Evolutionary conservation across 495 filamentous ascomycete species (phyloP), one percentile per base, ranked within the genome.

Genomic region (Aspergillus nanangensis): DNA sequence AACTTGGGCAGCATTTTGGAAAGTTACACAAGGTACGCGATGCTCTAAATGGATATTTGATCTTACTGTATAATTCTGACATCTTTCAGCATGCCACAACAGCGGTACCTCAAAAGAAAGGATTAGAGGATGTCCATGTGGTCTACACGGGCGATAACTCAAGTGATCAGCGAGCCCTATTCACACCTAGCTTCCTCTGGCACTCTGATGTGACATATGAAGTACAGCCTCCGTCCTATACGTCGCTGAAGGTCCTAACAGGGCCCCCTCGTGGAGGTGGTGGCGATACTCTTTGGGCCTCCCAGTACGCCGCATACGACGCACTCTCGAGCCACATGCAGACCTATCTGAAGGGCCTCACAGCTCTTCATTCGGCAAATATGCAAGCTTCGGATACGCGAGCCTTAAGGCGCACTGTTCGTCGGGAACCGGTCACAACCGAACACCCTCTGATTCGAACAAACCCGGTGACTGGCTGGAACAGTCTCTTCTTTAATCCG

Each of bases 181-280:
- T 73, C 55, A 51, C 75, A 41, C 66, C 71, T 27, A 58, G 73
- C 59, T 70, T 85, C 63, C 44, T 82, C 8, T 84, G 80, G 79
- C 81, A 84, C 50, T 76, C 80, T 24, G 81, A 85, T 55, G 81
- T 74, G 8, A 84, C 85, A 0, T 88, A 87, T 43, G 87, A 91
- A 59, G 63, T 83, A 25, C 86, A 90, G 55, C 84, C 87, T n/a
- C 86, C 85, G 2, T 84, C 81, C 2, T 87, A 87, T 56, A 90
- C 86, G 5, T 79, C 81, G 4, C 69, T 90, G 25, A 86, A 85
- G 38, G 61, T 90, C 1, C 71, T 89, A 1, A 77, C 78, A 1
- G 85, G 83, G 0, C 86, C 86, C 5, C 75, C 82, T 2, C 65
- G 69, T 4, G 82, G 81, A 8, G 85, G 82, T 8, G 86, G 86